A percentile compares a stretch with the other conserved stretches of the same genome.
These are phyloP conservation scores for Hypoxylon sp. DNA, from an alignment of 2,329 filamentous ascomycete species.

Conservation along the genomic window DNA sequence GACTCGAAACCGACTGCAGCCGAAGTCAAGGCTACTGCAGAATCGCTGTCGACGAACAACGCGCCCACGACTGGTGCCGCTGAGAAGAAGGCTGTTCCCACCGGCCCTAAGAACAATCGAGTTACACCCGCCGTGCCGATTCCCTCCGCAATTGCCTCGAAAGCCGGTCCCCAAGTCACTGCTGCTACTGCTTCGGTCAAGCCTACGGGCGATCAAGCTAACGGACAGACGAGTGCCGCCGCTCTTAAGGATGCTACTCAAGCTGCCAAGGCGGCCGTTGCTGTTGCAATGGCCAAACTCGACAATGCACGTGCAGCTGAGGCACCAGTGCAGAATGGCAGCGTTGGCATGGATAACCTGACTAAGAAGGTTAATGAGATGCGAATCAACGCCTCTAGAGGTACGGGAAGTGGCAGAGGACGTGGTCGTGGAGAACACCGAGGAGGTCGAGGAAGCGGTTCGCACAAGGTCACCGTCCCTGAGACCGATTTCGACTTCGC, in stretches of 20 bases:
- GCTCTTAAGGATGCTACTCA: constrained; percentile 77
- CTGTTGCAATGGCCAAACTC: constrained; percentile 83
- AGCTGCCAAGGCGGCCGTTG: constrained; percentile 82
- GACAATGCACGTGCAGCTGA: constrained; percentile 55
- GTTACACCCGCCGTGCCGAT: constrained; percentile 78
- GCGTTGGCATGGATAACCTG: constrained; percentile 75
- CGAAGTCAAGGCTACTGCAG: constrained; percentile 68
- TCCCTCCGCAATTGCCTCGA: constrained; percentile 60
- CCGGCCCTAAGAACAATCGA: constrained; percentile 66
- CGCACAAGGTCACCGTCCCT: constrained; percentile 87
- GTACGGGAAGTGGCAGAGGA: constrained; percentile 62
- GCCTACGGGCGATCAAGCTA: constrained; percentile 57
- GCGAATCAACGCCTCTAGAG: constrained; percentile 73
- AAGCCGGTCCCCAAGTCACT: constrained; percentile 50
- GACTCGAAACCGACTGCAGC: constrained; percentile 77
- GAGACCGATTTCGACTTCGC: constrained; percentile 94
- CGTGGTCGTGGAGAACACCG: constrained; percentile 65
- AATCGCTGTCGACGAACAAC: constrained; percentile 63
- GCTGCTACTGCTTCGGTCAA: constrained; percentile 55
- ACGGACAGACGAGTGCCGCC: constrained; percentile 57
- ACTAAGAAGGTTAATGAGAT: constrained; percentile 84
- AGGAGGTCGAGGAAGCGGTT: constrained; percentile 60
- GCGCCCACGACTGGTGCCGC: constrained; percentile 56
- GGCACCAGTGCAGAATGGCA: constrained; percentile 58
- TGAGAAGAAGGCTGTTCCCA: constrained; percentile 59